Evolutionary conservation across 495 filamentous ascomycete genomes (phyloP).

Genomic region (Terfezia boudieri): DNA sequence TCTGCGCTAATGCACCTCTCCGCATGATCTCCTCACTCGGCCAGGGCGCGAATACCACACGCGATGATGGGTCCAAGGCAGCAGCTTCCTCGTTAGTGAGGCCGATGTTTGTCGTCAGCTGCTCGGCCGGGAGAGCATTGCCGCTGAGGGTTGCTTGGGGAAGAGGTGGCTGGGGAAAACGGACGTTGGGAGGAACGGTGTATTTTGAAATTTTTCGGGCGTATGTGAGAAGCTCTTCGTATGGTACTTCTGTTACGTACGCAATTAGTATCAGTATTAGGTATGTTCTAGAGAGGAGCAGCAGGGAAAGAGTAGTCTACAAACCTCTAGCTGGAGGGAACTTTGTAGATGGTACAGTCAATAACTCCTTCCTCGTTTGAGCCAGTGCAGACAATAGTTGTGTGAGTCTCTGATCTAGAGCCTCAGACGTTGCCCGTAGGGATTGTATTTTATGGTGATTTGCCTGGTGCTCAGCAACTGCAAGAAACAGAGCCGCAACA

Average conservation of each 20-base stretch:
- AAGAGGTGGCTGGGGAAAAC: conserved; percentile 1
- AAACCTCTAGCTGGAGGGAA: conserved; percentile 22
- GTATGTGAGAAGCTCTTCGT: conserved; percentile 44
- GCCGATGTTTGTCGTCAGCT: conserved; percentile 5
- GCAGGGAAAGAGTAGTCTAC: background rate
- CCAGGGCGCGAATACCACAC: conserved; percentile 41
- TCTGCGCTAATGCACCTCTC: conserved; percentile 35
- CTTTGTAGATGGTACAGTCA: conserved; percentile 31
- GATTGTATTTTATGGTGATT: conserved; percentile 39
- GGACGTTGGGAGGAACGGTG: conserved; percentile 36
- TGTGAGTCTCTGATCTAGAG: conserved; percentile 39
- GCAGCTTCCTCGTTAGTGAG: conserved; percentile 14
- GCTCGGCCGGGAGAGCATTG: conserved; percentile 4
- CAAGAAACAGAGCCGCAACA: background rate
- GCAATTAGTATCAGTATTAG: no score
- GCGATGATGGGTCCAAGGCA: conserved; percentile 28
- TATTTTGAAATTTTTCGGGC: conserved; percentile 51
- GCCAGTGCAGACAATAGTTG: conserved; percentile 37
- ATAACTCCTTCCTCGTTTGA: conserved; percentile 41
- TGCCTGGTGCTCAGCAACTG: conserved; percentile 44
- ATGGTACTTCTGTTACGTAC: conserved; percentile 27
- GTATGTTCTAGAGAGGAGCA: no score
- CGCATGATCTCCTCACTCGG: conserved; percentile 40
- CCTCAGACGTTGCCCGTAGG: conserved; percentile 35
- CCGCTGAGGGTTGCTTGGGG: no score